Conservation (phyloP, 2,329 filamentous ascomycete genomes). For the Colletotrichum navitas region DNA sequence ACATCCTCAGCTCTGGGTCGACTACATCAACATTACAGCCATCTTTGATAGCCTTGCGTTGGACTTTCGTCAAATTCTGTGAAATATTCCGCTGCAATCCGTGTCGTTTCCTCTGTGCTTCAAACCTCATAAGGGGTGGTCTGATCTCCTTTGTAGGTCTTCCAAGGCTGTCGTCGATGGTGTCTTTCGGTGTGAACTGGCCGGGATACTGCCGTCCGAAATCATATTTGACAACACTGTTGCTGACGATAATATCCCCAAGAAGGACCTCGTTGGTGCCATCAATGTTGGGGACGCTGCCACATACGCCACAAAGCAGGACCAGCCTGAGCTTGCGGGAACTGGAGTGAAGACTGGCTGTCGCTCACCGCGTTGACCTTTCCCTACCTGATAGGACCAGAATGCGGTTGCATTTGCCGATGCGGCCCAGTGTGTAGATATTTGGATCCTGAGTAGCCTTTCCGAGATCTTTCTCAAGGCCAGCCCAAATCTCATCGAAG, state of each 20-base stretch:
- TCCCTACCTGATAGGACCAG: constrained; percentile 48
- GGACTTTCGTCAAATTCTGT: neutral
- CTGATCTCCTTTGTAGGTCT: constrained; percentile 48
- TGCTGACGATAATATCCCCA: constrained; percentile 52
- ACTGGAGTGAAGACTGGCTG: constrained; percentile 49
- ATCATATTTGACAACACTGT: constrained; percentile 48
- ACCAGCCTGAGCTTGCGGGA: constrained; percentile 51
- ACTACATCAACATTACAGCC: constrained; percentile 24
- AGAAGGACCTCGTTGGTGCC: constrained; percentile 43
- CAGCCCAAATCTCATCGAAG: constrained; percentile 49
- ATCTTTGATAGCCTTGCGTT: neutral
- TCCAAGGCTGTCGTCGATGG: constrained; percentile 46
- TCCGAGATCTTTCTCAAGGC: constrained; percentile 42
- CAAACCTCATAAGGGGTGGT: constrained; percentile 42
- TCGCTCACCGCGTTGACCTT: constrained; percentile 46
- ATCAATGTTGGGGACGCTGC: constrained; percentile 48
- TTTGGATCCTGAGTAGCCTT: constrained; percentile 47
- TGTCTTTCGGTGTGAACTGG: constrained; percentile 46
- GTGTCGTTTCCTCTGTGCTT: constrained; percentile 34
- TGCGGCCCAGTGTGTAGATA: constrained; percentile 48
- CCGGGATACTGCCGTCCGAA: constrained; percentile 46
- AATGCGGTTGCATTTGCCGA: constrained; percentile 46
- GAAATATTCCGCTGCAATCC: constrained; percentile 20
- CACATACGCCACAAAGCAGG: constrained; percentile 57
- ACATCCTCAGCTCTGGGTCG: constrained; percentile 49